Conservation (phyloP, 1,284 basidiomycete species). For the Pseudozyma tsukubaensis region DNA sequence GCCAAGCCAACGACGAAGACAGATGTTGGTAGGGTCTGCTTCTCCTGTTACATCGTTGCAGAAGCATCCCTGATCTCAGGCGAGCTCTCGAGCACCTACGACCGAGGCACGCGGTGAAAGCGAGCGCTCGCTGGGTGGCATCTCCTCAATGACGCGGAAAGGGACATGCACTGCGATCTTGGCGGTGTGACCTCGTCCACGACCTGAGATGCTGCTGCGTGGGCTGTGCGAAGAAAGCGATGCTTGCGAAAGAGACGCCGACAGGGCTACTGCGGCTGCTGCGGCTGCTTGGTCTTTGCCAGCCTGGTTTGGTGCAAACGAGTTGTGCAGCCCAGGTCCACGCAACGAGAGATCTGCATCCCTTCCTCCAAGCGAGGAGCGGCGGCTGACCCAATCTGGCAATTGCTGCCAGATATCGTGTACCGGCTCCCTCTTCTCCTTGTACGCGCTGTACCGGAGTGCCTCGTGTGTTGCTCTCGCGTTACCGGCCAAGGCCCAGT, state of each 20-base stretch:
- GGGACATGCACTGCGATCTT: conserved; percentile 37
- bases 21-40: background rate
- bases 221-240: conserved; percentile 33
- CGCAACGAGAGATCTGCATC: conserved; percentile 38
- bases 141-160: conserved; percentile 23
- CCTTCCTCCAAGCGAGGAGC: conserved; percentile 40
- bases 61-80: conserved; percentile 8
- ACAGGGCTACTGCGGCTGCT: conserved; percentile 4
- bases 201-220: conserved; percentile 41
- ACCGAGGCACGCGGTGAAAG: conserved; percentile 29
- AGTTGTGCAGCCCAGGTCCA: conserved; percentile 24
- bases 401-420: conserved; percentile 50
- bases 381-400: conserved; percentile 49
- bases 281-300: conserved; percentile 16
- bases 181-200: conserved; percentile 22
- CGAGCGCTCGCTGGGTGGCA: conserved; percentile 13
- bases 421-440: conserved; percentile 38
- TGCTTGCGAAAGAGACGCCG: conserved; percentile 17
- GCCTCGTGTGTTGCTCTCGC: conserved; percentile 33
- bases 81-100: conserved; percentile 15
- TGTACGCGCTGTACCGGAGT: conserved; percentile 29
- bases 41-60: conserved; percentile 15
- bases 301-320: conserved; percentile 10
- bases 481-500: conserved; percentile 46
- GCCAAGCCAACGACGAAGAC: no score